A percentile compares a stretch with the other conserved stretches of the same genome.
phyloP scores from a whole-genome alignment of 495 filamentous ascomycete genomes.

The Rhizodiscina lignyota region DNA sequence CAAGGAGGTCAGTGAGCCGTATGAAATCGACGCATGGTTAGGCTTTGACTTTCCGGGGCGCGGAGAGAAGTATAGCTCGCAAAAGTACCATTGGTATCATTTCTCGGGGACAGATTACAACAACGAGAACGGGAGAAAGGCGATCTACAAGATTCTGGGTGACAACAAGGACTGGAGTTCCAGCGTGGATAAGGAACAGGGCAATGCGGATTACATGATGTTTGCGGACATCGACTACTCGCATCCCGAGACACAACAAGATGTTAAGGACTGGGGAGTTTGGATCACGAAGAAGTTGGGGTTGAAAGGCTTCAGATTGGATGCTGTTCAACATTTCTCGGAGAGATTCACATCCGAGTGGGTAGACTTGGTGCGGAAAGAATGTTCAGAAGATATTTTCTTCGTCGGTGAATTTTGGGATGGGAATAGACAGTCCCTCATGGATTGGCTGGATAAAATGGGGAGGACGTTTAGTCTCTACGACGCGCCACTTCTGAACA shows the following conservation, averaged over 20 bases:
- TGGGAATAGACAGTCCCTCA: conserved; percentile 35
- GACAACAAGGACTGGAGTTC: conserved; percentile 48
- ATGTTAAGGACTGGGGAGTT: conserved; percentile 48
- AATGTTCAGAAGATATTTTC: conserved; percentile 37
- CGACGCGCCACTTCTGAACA: conserved; percentile 50
- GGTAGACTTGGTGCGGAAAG: conserved; percentile 32
- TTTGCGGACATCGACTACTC: conserved; percentile 47
- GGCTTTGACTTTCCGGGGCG: conserved; percentile 50
- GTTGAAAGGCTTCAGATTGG: conserved; percentile 53
- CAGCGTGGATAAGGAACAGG: conserved; percentile 47
- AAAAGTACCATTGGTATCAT: conserved; percentile 54
- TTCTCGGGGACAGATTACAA: conserved; percentile 60
- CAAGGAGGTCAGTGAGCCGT: conserved; percentile 34
- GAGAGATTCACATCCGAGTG: conserved; percentile 45
- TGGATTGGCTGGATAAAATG: conserved; percentile 41
- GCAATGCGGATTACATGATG: conserved; percentile 56
- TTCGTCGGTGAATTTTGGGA: conserved; percentile 64
- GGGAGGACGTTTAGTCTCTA: conserved; percentile 43
- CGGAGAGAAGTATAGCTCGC: conserved; percentile 36
- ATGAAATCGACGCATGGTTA: conserved; percentile 52
- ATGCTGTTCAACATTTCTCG: conserved; percentile 59
- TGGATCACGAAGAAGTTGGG: conserved; percentile 45
- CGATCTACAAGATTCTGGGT: conserved; percentile 52
- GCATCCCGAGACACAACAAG: conserved; percentile 44
- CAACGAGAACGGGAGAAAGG: conserved; percentile 34